Conservation (phyloP, 2,329 filamentous ascomycete genomes). For the Cladorrhinum sp. region DNA sequence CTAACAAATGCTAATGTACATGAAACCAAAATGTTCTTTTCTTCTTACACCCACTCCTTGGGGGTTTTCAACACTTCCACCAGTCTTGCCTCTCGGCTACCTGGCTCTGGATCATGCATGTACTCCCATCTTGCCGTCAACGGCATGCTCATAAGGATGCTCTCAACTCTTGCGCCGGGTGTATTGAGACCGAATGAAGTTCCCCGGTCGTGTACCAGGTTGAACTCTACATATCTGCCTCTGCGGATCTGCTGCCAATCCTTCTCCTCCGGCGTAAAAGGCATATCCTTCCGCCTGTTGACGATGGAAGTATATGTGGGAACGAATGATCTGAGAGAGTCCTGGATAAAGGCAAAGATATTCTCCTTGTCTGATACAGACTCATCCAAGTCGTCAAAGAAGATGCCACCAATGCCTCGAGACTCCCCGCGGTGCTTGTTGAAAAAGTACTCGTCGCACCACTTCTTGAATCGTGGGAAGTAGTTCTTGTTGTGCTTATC, state of each 20-base stretch:
- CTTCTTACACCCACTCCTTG: conserved; percentile 60
- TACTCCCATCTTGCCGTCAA: conserved; percentile 93
- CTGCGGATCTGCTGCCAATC: conserved; percentile 93
- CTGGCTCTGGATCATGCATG: conserved; percentile 81
- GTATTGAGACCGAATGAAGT: conserved; percentile 94
- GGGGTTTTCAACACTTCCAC: conserved; percentile 67
- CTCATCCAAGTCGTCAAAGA: conserved; percentile 96
- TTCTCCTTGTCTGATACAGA: conserved; percentile 83
- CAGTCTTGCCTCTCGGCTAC: conserved; percentile 73
- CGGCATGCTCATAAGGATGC: conserved; percentile 95
- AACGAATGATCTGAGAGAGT: conserved; percentile 81
- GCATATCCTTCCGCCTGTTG: conserved; percentile 84
- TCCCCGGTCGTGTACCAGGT: conserved; percentile 92
- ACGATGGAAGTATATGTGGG: conserved; percentile 90
- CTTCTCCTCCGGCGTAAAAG: conserved; percentile 81
- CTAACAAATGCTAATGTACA: conserved; percentile 1
- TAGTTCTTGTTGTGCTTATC: conserved; percentile 90
- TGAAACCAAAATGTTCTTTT: neutral
- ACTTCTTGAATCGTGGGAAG: conserved; percentile 93
- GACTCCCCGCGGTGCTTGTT: conserved; percentile 87
- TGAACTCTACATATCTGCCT: conserved; percentile 98
- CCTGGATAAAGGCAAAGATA: conserved; percentile 83
- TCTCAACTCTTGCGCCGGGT: conserved; percentile 87
- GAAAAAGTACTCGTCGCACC: conserved; percentile 97
- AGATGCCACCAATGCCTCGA: conserved; percentile 90